These are phyloP conservation scores for Castanopsis chinensis DNA, from an alignment of 306 rosid genomes.

Conservation along the genomic window DNA sequence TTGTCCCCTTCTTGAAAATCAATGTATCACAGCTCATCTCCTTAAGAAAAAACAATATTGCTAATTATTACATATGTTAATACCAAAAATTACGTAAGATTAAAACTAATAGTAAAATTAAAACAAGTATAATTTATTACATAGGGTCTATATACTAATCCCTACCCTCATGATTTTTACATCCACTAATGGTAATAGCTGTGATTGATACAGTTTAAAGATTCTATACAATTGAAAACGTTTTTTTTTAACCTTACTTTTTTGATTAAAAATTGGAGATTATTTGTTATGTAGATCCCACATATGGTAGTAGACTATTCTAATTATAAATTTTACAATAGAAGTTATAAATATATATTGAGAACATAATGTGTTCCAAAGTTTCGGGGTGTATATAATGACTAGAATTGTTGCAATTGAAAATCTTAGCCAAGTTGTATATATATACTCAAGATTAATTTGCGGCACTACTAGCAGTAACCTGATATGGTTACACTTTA, in stretches of 20 bases:
- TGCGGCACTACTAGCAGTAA: conserved; percentile 30
- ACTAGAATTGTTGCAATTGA: neutral
- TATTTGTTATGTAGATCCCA: too few relatives aligned
- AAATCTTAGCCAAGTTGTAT: neutral
- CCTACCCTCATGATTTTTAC: neutral
- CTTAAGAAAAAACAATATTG: neutral
- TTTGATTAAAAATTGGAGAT: too few relatives aligned
- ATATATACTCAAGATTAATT: neutral
- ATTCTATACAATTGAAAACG: neutral
- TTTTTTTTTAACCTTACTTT: too few relatives aligned
- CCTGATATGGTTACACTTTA: conserved; percentile 16
- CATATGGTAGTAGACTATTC: too few relatives aligned
- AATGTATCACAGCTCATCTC: conserved; percentile 48
- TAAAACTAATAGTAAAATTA: neutral
- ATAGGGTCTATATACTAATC: neutral
- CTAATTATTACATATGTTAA: neutral
- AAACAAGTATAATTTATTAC: neutral
- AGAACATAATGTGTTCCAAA: conserved; percentile 17
- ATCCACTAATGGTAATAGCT: neutral
- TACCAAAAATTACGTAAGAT: neutral
- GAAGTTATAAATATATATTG: neutral
- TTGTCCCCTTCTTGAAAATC: conserved; percentile 34
- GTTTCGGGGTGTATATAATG: conserved; percentile 27
- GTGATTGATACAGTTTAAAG: neutral
- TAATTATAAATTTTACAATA: too few relatives aligned